Evolutionary conservation across 164 flowering plant species (phyloP), one percentile per base, ranked within the genome.

Genomic region (Chimonanthus salicifolius): DNA sequence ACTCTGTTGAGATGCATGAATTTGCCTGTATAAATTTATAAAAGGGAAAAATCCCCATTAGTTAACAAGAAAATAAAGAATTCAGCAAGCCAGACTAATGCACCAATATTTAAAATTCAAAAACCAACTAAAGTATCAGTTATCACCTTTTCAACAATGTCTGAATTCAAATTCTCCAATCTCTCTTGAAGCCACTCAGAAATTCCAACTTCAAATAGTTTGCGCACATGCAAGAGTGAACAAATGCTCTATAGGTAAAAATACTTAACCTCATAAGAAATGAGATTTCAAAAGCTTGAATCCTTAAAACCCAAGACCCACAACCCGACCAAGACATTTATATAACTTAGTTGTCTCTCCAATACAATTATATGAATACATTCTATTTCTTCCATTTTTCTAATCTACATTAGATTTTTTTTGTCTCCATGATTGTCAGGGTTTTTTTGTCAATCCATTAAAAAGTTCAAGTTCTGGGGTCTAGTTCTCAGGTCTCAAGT

Each of bases 141-240:
- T 65, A 43, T 11, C 79, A 93, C 99, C 99, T 90, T 87, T 74
- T 85, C 91, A 80, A 87, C 70, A 15, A 95, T 87, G 72, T 83
- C 87, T 83, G 89, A 74, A 72, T 88, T 84, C 71, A 91, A 85
- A 73, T 74, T 60, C 71, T 74, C 78, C 51, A 76, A 76, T 43
- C 80, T 88, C 78, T 89, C 92, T 72, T 74, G 84, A 70, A 90
- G 89, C 79, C 74, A 85, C 77, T 85, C 98, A 4, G 94, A 84
- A 73, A 92, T 83, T 63, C 94, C 97, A 4, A 94, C 92, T 86
- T 93, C 98, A 86, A 93, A 89, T 80, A 95, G 87, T 76, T 88
- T 90, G 81, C 80, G 83, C 77, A 95, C 77, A 77, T 95, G 98
- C 82, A 93, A 82, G 66, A 95, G 90, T 21, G 97, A 80, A 77